Evolutionary conservation across 768 basidiomycete genomes (phyloP).

Genomic region (Mycena rosella): DNA sequence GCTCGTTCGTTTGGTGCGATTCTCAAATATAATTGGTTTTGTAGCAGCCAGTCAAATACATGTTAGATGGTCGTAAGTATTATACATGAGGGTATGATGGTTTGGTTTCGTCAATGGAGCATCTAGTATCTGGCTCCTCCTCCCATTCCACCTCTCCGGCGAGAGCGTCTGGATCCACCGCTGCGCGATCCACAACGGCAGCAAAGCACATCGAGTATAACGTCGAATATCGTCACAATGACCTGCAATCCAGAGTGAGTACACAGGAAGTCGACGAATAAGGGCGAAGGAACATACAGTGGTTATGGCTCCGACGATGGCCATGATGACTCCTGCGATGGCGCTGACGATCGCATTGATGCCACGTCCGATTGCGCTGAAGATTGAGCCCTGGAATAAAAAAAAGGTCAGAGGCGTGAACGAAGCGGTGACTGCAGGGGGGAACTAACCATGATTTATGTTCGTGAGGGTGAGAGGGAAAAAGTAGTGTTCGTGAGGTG

Average conservation of each 20-base stretch:
- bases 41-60: not conserved
- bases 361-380: conserved; percentile 74
- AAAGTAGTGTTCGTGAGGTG: no score
- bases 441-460: conserved; percentile 18
- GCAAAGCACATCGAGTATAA: conserved; percentile 68
- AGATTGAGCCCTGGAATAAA: conserved; percentile 23
- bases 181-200: conserved; percentile 59
- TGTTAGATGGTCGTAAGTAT: not conserved
- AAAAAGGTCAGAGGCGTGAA: not conserved
- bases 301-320: conserved; percentile 70
- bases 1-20: no score
- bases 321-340: conserved; percentile 69
- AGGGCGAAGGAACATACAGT: conserved; percentile 55
- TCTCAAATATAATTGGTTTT: no score
- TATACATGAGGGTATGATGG: not conserved
- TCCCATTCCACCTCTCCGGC: not conserved
- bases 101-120: not conserved
- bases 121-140: not conserved
- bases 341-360: conserved; percentile 72
- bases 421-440: not conserved
- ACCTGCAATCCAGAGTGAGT: conserved; percentile 53
- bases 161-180: not conserved
- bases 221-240: conserved; percentile 73
- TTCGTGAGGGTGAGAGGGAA: not conserved
- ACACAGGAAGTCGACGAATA: not conserved